Evolutionary conservation across 2,329 filamentous ascomycete genomes (phyloP).

Genomic region (Cytospora leucostoma): DNA sequence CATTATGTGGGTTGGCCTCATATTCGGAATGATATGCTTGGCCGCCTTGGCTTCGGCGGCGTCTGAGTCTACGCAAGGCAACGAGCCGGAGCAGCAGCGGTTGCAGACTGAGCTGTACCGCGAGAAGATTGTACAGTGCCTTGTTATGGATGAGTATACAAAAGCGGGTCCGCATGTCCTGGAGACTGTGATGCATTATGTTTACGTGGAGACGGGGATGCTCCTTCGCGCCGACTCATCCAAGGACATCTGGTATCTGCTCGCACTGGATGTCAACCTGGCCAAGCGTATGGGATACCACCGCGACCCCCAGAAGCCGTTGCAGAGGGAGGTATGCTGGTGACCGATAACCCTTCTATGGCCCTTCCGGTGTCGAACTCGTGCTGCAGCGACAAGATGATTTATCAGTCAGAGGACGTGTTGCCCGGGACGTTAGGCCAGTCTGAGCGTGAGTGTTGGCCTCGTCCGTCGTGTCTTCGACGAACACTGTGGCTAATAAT

Average conservation of each 20-base stretch:
- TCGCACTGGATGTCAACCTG: conserved; percentile 5
- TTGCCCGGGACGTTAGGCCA: background rate
- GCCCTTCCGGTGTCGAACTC: no score
- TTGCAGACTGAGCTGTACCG: conserved; percentile 29
- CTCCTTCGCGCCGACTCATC: conserved; percentile 36
- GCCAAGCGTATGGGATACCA: conserved; percentile 21
- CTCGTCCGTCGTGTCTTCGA: background rate
- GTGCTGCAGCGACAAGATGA: background rate
- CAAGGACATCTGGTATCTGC: conserved; percentile 19
- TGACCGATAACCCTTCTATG: no score
- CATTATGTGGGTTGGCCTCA: conserved; percentile 18
- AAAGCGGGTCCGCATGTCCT: conserved; percentile 45
- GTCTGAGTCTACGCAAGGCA: background rate
- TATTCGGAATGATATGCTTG: conserved; percentile 35
- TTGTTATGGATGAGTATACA: conserved; percentile 44
- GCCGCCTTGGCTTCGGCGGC: conserved; percentile 6
- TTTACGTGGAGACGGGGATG: conserved; percentile 39
- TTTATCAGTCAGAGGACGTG: background rate
- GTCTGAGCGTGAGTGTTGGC: background rate
- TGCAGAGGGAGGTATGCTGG: background rate
- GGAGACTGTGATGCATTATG: conserved; percentile 41
- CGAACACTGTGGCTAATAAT: background rate
- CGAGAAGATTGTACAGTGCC: conserved; percentile 40
- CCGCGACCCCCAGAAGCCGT: conserved; percentile 8
- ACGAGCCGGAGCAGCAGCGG: background rate